These are phyloP conservation scores for Lentinula boryana DNA, from an alignment of 768 basidiomycete species.

Conservation along the genomic window DNA sequence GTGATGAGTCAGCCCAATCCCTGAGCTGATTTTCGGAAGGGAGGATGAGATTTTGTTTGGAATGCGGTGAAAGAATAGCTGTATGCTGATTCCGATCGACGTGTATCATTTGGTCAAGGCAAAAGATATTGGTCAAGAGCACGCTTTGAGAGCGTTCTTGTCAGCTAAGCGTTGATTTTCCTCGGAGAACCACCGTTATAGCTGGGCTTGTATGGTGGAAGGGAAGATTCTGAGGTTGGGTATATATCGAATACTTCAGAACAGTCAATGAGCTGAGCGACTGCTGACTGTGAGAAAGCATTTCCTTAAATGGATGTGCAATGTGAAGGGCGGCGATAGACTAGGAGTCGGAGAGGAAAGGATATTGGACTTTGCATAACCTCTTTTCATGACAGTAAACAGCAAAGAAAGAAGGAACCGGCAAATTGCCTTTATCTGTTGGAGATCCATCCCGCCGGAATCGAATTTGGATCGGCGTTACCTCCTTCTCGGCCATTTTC, in stretches of 20 bases:
- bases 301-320: neutral
- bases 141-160: neutral
- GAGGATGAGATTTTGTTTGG: slow-evolving; percentile 1
- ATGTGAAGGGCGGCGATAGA: neutral
- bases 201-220: neutral
- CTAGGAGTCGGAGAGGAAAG: neutral
- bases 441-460: slow-evolving; percentile 3
- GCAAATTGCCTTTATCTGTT: neutral
- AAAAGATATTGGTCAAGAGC: neutral
- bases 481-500: slow-evolving; percentile 6
- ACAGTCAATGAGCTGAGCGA: neutral
- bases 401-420: neutral
- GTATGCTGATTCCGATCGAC: slow-evolving; percentile 6
- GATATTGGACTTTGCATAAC: neutral
- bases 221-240: neutral
- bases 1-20: neutral
- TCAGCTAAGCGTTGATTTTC: neutral
- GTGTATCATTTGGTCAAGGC: neutral
- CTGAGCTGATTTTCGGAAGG: neutral
- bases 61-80: neutral
- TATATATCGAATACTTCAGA: neutral
- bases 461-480: slow-evolving; percentile 6
- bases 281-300: neutral
- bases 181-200: neutral
- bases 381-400: neutral